phyloP scores from a whole-genome alignment of 2,329 filamentous ascomycete species.

The Chrysoporthe deuterocubensis region DNA sequence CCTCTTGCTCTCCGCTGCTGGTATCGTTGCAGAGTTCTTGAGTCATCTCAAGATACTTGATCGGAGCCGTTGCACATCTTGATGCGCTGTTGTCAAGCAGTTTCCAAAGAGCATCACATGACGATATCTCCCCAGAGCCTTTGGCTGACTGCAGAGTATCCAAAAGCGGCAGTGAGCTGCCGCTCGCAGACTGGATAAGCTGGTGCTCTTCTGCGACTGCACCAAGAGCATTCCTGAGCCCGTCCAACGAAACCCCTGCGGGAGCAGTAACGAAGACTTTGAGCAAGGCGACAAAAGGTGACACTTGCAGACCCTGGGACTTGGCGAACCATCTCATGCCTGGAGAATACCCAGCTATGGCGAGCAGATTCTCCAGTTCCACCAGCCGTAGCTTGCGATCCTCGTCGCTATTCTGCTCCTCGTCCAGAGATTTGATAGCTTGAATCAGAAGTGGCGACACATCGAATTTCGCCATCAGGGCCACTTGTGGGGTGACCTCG shows the following conservation, averaged over 20 bases:
- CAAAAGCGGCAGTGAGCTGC: conserved; percentile 51
- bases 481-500: conserved; percentile 76
- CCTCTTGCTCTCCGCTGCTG: conserved; percentile 37
- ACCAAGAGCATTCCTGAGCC: conserved; percentile 59
- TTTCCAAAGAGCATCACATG: conserved; percentile 52
- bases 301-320: conserved; percentile 63
- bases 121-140: conserved; percentile 35
- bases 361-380: conserved; percentile 80
- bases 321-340: conserved; percentile 92
- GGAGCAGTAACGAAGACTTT: conserved; percentile 58
- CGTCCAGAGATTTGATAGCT: conserved; percentile 64
- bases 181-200: conserved; percentile 51
- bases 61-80: conserved; percentile 73
- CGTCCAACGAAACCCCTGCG: conserved; percentile 51
- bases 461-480: conserved; percentile 85
- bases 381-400: conserved; percentile 64
- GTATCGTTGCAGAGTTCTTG: conserved; percentile 52
- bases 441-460: conserved; percentile 77
- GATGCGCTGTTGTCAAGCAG: conserved; percentile 85
- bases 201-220: conserved; percentile 68
- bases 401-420: conserved; percentile 45
- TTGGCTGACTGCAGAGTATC: conserved; percentile 37
- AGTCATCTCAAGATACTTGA: conserved; percentile 80
- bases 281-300: conserved; percentile 74
- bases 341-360: conserved; percentile 78